A percentile compares a stretch with the other conserved stretches of the same genome.
These are phyloP conservation scores for Ophiostoma montium DNA, from an alignment of 2,329 filamentous ascomycete genomes.

Conservation along the genomic window DNA sequence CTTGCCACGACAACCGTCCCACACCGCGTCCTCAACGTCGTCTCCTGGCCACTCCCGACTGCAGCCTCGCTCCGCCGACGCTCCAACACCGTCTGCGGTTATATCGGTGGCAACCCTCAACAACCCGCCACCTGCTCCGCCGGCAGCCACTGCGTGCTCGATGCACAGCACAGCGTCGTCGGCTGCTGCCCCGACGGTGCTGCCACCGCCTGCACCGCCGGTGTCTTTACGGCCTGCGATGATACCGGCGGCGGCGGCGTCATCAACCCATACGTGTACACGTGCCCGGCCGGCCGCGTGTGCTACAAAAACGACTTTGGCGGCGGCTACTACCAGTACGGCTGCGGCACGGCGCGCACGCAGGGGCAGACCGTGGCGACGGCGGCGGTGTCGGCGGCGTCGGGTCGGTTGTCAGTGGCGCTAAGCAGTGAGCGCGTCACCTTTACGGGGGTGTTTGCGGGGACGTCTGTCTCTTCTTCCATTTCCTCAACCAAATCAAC, in stretches of 20 bases:
- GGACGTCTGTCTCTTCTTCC: constrained; percentile 1
- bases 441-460: constrained; percentile 26
- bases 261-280: constrained; percentile 42
- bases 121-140: constrained; percentile 42
- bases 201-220: constrained; percentile 33
- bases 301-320: constrained; percentile 43
- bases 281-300: constrained; percentile 34
- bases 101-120: constrained; percentile 35
- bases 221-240: constrained; percentile 44
- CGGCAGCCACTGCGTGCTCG: constrained; percentile 44
- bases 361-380: constrained; percentile 34
- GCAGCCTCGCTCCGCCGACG: constrained; percentile 23
- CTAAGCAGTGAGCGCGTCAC: constrained; percentile 27
- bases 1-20: constrained; percentile 17
- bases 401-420: constrained; percentile 24
- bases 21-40: constrained; percentile 19
- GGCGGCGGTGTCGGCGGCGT: constrained; percentile 30
- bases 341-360: constrained; percentile 36
- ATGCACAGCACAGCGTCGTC: constrained; percentile 20
- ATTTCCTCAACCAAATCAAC: constrained; percentile 9
- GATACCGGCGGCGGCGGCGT: constrained; percentile 33
- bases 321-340: constrained; percentile 42
- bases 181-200: constrained; percentile 34
- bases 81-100: constrained; percentile 43
- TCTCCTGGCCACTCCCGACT: constrained; percentile 26